phyloP scores from a whole-genome alignment of 495 filamentous ascomycete species.

The Podospora comata region DNA sequence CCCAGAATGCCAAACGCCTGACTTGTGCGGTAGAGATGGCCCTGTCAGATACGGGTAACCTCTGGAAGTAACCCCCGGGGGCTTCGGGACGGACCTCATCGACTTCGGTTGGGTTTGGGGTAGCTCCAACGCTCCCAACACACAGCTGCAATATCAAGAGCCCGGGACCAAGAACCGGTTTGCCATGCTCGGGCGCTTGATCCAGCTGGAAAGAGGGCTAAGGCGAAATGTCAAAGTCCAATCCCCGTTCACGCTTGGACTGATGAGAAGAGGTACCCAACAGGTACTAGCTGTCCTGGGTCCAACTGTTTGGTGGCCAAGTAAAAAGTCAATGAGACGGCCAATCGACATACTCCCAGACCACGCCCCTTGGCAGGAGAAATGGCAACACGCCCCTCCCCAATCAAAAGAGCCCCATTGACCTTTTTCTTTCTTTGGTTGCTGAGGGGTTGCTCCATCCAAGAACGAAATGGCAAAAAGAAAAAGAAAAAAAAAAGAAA shows the following conservation, averaged over 20 bases:
- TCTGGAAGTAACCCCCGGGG: slow-evolving; percentile 17
- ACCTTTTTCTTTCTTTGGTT: neutral
- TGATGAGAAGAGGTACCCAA: neutral
- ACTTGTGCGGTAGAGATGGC: slow-evolving; percentile 17
- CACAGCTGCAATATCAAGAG: slow-evolving; percentile 18
- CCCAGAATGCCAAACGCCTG: slow-evolving; percentile 31
- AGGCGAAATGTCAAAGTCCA: slow-evolving; percentile 8
- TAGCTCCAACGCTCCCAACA: slow-evolving; percentile 9
- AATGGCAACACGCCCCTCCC: slow-evolving; percentile 8
- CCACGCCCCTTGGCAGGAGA: slow-evolving; percentile 15
- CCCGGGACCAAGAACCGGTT: slow-evolving; percentile 15
- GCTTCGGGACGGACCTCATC: slow-evolving; percentile 12
- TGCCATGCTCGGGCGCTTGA: slow-evolving; percentile 4
- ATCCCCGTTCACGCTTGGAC: slow-evolving; percentile 1
- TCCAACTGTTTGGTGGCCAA: slow-evolving; percentile 14
- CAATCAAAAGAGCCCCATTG: slow-evolving; percentile 15
- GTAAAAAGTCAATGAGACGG: slow-evolving; percentile 3
- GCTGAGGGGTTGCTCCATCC: slow-evolving; percentile 10
- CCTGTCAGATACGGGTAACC: slow-evolving; percentile 19
- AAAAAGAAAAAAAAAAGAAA: neutral
- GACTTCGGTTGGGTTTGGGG: slow-evolving; percentile 17
- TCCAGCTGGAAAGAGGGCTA: neutral
- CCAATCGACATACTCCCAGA: slow-evolving; percentile 5
- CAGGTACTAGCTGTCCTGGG: neutral
- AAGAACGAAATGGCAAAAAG: neutral